Conservation (phyloP, 2,329 filamentous ascomycete species). For the Fusarium sp. region DNA sequence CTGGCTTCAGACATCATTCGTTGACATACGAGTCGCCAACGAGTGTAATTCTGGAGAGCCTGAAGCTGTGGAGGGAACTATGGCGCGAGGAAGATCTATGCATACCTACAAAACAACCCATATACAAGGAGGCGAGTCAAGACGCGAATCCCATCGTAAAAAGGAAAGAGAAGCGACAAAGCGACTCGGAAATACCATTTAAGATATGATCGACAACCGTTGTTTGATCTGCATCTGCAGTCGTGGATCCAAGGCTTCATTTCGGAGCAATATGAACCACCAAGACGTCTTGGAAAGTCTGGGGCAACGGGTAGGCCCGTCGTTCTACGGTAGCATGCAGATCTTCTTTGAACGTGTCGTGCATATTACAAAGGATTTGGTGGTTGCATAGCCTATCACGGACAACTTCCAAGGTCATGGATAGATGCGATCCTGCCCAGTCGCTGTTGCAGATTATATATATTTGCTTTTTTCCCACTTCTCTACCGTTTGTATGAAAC, state of each 20-base stretch:
- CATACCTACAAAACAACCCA: not conserved
- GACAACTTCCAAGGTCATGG: conserved; percentile 25
- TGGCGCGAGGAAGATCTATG: not conserved
- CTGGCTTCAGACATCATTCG: not conserved
- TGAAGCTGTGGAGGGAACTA: not conserved
- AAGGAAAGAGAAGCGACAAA: not conserved
- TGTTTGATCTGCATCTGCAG: conserved; percentile 14
- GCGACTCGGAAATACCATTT: not conserved
- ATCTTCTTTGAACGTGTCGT: conserved; percentile 9
- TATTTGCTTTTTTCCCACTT: conserved; percentile 12
- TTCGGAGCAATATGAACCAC: conserved; percentile 3
- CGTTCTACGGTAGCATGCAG: conserved; percentile 4
- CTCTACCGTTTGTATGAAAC: conserved; percentile 21
- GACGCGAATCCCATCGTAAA: conserved; percentile 6
- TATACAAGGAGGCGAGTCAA: conserved; percentile 11
- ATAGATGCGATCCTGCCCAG: conserved; percentile 24
- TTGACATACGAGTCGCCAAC: not conserved
- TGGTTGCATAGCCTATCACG: conserved; percentile 28
- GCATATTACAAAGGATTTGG: conserved; percentile 24
- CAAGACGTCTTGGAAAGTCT: not conserved
- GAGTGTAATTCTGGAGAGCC: not conserved
- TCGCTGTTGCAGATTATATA: not conserved
- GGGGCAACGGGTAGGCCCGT: conserved; percentile 33
- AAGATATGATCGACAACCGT: conserved; percentile 29
- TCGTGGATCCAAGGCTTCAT: conserved; percentile 18